Conservation (phyloP, 257 asterid genomes). For the Ilex asprella region DNA sequence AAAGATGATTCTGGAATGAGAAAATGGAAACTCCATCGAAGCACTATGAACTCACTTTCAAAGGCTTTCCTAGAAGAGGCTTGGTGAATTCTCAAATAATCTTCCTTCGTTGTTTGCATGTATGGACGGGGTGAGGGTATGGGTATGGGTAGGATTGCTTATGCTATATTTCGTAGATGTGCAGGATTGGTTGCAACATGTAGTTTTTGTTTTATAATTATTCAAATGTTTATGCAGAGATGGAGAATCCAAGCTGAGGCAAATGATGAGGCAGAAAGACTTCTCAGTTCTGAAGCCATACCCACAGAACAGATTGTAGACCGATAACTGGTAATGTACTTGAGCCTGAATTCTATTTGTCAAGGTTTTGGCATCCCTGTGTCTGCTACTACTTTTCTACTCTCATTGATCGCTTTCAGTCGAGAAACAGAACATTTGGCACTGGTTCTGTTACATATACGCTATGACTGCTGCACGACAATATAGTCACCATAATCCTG, state of each 20-base stretch:
- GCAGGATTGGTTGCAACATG: slow-evolving; percentile 1
- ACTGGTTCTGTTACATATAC: no score
- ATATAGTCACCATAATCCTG: no score
- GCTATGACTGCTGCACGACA: no score
- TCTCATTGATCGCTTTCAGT: no score
- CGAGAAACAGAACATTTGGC: no score
- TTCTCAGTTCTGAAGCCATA: slow-evolving; percentile 65
- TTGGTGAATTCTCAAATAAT: not conserved
- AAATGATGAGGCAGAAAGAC: slow-evolving; percentile 86
- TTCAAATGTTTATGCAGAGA: slow-evolving; percentile 39
- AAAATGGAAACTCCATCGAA: no score
- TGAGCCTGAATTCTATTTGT: no score
- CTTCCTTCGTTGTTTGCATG: not conserved
- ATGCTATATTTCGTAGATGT: not conserved
- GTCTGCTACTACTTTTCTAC: no score
- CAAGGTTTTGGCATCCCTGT: no score
- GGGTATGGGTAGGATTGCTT: not conserved
- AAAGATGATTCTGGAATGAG: no score
- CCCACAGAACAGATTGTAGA: slow-evolving; percentile 48
- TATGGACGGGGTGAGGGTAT: not conserved
- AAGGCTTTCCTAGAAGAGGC: no score
- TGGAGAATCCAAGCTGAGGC: slow-evolving; percentile 96
- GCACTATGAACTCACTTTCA: no score
- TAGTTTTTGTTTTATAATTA: slow-evolving; percentile 2
- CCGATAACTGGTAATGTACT: slow-evolving; percentile 13